A percentile compares a stretch with the other conserved stretches of the same genome.
These are phyloP conservation scores for Dothideomycetes sp. DNA, from an alignment of 2,329 filamentous ascomycete genomes.

Conservation along the genomic window DNA sequence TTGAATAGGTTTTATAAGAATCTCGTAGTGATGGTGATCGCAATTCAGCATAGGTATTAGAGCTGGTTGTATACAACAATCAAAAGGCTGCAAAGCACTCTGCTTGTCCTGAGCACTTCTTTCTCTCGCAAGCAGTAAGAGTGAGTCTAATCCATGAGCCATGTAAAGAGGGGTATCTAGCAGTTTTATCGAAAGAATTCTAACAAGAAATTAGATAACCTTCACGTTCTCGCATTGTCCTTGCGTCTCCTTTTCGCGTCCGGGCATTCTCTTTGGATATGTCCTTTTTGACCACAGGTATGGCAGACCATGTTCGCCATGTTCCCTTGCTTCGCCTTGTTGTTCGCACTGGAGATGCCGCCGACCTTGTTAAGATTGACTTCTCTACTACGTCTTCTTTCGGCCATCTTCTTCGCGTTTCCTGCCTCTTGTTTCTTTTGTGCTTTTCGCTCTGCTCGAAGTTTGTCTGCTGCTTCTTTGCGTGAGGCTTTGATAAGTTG, in stretches of 20 bases:
- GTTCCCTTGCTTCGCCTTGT: constrained; percentile 25
- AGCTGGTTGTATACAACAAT: no score
- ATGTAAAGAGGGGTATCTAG: no score
- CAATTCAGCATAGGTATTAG: no score
- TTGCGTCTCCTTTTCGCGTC: constrained; percentile 14
- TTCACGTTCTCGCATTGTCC: not conserved
- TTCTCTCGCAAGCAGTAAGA: no score
- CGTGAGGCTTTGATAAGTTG: constrained; percentile 38
- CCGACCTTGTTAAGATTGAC: constrained; percentile 53
- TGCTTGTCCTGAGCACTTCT: no score
- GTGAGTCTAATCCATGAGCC: no score
- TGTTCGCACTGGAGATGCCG: constrained; percentile 44
- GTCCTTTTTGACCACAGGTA: constrained; percentile 53
- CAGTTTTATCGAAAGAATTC: no score
- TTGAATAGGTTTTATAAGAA: no score
- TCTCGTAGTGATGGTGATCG: no score
- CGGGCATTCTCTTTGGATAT: constrained; percentile 50
- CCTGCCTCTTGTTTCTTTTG: constrained; percentile 42
- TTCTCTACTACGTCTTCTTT: constrained; percentile 55
- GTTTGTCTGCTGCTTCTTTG: constrained; percentile 35
- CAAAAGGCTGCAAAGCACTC: no score
- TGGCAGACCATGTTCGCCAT: constrained; percentile 43
- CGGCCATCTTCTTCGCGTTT: constrained; percentile 44
- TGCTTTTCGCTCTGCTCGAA: constrained; percentile 35
- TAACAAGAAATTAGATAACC: no score